Conservation (phyloP, 1,284 basidiomycete genomes). For the Trichosporon coremiiforme region DNA sequence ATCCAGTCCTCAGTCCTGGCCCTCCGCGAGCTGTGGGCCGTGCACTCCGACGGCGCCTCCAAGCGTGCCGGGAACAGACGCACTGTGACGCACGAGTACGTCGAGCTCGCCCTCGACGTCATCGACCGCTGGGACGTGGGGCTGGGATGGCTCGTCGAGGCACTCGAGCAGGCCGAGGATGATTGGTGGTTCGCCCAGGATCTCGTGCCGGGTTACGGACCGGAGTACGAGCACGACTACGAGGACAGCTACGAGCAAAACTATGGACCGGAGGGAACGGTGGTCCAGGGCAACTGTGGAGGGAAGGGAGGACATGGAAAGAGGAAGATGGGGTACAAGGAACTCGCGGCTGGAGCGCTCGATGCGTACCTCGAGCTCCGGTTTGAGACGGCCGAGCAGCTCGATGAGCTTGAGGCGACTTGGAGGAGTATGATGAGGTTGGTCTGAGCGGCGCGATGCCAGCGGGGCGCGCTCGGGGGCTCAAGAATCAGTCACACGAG, state of each 20-base stretch:
- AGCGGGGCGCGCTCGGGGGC: neutral
- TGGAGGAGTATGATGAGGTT: slow-evolving; percentile 11
- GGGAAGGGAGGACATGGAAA: too few species aligned
- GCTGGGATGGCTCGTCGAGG: neutral
- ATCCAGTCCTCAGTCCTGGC: neutral
- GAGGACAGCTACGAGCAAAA: too few species aligned
- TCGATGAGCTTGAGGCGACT: neutral
- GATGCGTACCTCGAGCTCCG: neutral
- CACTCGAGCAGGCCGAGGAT: neutral
- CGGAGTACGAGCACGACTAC: neutral
- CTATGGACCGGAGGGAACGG: neutral
- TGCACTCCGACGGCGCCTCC: slow-evolving; percentile 26
- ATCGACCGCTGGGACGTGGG: slow-evolving; percentile 13
- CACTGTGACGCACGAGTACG: slow-evolving; percentile 47
- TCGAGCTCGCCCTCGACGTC: slow-evolving; percentile 36
- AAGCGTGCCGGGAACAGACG: slow-evolving; percentile 35
- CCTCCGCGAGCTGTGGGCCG: neutral
- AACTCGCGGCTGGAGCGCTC: neutral
- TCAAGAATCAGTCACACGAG: neutral
- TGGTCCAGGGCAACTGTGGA: neutral
- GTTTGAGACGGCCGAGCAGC: neutral
- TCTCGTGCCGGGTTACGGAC: neutral
- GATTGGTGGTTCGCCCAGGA: neutral
- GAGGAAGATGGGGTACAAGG: neutral
- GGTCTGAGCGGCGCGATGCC: neutral